Conservation (phyloP, 306 rosid species). For the Oemleria cerasiformis region DNA sequence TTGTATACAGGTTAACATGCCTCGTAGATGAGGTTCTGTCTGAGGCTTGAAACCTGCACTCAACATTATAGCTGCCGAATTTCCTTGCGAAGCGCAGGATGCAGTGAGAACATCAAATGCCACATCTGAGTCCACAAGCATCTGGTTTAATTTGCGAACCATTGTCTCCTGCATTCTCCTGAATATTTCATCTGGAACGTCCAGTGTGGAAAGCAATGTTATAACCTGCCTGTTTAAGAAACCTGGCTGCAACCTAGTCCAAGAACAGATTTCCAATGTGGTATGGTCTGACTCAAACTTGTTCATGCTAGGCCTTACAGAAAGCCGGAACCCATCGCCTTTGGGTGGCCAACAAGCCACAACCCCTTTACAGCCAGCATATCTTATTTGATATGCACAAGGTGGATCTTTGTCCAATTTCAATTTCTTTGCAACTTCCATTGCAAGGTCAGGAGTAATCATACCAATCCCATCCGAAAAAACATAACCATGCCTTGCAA, state of each 20-base stretch:
- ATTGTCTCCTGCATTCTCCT: conserved; percentile 78
- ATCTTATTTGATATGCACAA: conserved; percentile 84
- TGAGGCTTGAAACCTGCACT: conserved; percentile 85
- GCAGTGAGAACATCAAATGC: conserved; percentile 74
- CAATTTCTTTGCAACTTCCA: conserved; percentile 69
- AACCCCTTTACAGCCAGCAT: conserved; percentile 87
- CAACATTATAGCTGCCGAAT: conserved; percentile 84
- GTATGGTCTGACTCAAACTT: conserved; percentile 57
- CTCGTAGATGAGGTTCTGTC: conserved; percentile 84
- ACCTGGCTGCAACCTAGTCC: conserved; percentile 93
- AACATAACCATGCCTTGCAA: conserved; percentile 47
- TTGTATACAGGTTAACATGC: conserved; percentile 68
- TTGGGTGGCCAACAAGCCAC: conserved; percentile 76
- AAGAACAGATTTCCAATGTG: conserved; percentile 71
- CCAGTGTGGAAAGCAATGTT: conserved; percentile 63
- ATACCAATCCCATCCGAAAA: conserved; percentile 90
- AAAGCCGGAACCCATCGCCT: conserved; percentile 55
- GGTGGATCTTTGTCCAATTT: conserved; percentile 56
- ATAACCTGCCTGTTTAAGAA: conserved; percentile 81
- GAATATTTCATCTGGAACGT: conserved; percentile 61
- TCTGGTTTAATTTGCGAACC: conserved; percentile 53
- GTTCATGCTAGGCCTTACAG: conserved; percentile 70
- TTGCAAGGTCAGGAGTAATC: conserved; percentile 77
- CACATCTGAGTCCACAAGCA: conserved; percentile 57
- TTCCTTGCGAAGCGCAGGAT: conserved; percentile 84